A percentile compares a stretch with the other conserved stretches of the same genome.
Evolutionary conservation across 2,329 filamentous ascomycete species (phyloP).

Genomic region (Nigrospora oryzae): DNA sequence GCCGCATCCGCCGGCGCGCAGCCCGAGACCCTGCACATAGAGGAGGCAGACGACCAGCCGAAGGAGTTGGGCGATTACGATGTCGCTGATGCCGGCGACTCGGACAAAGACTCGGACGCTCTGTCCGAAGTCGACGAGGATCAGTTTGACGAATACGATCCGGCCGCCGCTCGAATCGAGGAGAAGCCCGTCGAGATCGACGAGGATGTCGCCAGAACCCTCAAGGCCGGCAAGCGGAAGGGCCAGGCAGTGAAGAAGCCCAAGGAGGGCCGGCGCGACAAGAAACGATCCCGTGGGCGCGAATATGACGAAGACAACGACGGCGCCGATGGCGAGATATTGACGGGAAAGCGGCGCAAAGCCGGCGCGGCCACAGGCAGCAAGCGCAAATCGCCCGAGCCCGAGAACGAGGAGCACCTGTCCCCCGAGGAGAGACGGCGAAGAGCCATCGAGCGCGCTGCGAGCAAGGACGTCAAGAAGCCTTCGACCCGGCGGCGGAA

Average conservation of each 20-base stretch:
- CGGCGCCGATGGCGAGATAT: constrained; percentile 32
- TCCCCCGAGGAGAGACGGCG: constrained; percentile 78
- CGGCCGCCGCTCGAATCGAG: constrained; percentile 53
- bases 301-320: constrained; percentile 41
- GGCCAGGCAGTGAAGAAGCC: constrained; percentile 64
- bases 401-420: constrained; percentile 68
- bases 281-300: constrained; percentile 48
- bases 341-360: constrained; percentile 39
- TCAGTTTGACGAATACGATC: constrained; percentile 63
- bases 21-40: constrained; percentile 17
- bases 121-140: constrained; percentile 64
- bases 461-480: constrained; percentile 83
- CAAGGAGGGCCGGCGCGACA: constrained; percentile 63
- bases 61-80: constrained; percentile 31
- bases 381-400: constrained; percentile 44
- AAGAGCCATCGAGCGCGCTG: constrained; percentile 74
- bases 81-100: constrained; percentile 29
- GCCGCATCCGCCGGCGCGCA: constrained; percentile 29
- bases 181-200: constrained; percentile 59
- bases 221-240: constrained; percentile 59
- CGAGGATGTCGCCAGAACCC: constrained; percentile 53
- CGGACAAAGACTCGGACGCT: constrained; percentile 49
- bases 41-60: constrained; percentile 14
- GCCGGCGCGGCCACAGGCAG: constrained; percentile 21
- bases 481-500: constrained; percentile 65